phyloP scores from a whole-genome alignment of 2,329 filamentous ascomycete species.

The Sporothrix brunneoviolacea region DNA sequence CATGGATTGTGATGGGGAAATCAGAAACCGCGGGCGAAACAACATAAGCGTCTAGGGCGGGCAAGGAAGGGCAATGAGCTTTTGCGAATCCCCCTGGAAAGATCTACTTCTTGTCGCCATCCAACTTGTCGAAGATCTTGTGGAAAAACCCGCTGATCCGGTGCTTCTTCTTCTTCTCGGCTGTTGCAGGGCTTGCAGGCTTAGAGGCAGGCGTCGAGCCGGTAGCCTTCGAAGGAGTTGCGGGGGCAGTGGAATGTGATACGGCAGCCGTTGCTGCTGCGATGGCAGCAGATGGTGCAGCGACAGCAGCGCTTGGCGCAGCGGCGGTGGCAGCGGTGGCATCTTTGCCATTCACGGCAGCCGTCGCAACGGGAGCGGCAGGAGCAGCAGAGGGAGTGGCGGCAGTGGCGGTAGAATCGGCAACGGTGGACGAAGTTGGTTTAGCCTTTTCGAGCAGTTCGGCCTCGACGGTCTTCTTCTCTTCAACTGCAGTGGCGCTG shows the following conservation, averaged over 20 bases:
- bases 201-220: slow-evolving; percentile 19
- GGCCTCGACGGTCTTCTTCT: slow-evolving; percentile 68
- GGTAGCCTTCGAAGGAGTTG: slow-evolving; percentile 6
- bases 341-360: slow-evolving; percentile 33
- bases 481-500: slow-evolving; percentile 60
- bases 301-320: no score
- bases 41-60: not conserved
- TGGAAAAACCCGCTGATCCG: slow-evolving; percentile 56
- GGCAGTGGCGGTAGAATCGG: slow-evolving; percentile 17
- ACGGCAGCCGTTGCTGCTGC: slow-evolving; percentile 26
- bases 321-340: slow-evolving; percentile 22
- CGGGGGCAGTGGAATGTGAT: not conserved
- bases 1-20: not conserved
- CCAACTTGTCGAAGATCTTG: slow-evolving; percentile 46
- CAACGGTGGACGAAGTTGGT: no score
- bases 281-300: slow-evolving; percentile 28
- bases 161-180: slow-evolving; percentile 61
- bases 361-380: slow-evolving; percentile 12
- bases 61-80: not conserved
- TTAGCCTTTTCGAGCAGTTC: slow-evolving; percentile 67
- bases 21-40: not conserved
- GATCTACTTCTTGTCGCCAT: slow-evolving; percentile 22
- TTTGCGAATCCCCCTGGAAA: not conserved
- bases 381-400: not conserved
- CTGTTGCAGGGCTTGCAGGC: slow-evolving; percentile 28